A percentile compares a stretch with the other conserved stretches of the same genome.
Conservation (phyloP, 2,329 filamentous ascomycete species). For the Aspergillus hortae region DNA sequence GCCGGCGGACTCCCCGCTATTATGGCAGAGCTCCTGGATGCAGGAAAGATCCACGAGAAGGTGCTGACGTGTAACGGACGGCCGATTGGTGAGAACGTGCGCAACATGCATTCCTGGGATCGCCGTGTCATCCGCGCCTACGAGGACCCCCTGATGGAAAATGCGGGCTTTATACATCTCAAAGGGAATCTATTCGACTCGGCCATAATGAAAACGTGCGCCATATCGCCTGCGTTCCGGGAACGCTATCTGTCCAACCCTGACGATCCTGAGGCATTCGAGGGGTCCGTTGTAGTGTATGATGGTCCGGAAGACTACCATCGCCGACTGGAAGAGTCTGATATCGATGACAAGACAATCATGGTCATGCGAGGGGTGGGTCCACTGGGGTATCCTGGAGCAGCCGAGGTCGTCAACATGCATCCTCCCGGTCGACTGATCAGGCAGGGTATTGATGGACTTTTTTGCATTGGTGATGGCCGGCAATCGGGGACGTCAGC, state of each 20-base stretch:
- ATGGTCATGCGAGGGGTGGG: conserved; percentile 50
- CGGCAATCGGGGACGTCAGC: conserved; percentile 55
- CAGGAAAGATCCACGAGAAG: conserved; percentile 44
- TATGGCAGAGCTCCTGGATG: conserved; percentile 52
- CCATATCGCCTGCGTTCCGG: conserved; percentile 46
- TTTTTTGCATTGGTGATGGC: conserved; percentile 54
- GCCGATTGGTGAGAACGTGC: conserved; percentile 43
- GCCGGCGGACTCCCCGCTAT: conserved; percentile 53
- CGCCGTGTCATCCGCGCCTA: conserved; percentile 46
- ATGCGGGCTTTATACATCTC: conserved; percentile 52
- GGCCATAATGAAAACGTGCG: conserved; percentile 53
- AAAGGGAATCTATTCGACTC: conserved; percentile 50
- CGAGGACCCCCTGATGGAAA: conserved; percentile 43
- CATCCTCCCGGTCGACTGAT: conserved; percentile 46
- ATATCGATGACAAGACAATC: conserved; percentile 43
- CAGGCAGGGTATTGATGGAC: conserved; percentile 43
- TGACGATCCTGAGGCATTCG: conserved; percentile 47
- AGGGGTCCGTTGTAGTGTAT: conserved; percentile 47
- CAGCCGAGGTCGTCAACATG: conserved; percentile 54
- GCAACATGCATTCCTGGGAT: conserved; percentile 49
- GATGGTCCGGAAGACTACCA: conserved; percentile 52
- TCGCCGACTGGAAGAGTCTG: conserved; percentile 40
- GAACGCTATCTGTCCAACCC: conserved; percentile 45
- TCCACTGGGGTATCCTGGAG: conserved; percentile 49
- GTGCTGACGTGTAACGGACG: conserved; percentile 48